Evolutionary conservation across 345 rosid species (phyloP).

Genomic region (Bruguiera parviflora): DNA sequence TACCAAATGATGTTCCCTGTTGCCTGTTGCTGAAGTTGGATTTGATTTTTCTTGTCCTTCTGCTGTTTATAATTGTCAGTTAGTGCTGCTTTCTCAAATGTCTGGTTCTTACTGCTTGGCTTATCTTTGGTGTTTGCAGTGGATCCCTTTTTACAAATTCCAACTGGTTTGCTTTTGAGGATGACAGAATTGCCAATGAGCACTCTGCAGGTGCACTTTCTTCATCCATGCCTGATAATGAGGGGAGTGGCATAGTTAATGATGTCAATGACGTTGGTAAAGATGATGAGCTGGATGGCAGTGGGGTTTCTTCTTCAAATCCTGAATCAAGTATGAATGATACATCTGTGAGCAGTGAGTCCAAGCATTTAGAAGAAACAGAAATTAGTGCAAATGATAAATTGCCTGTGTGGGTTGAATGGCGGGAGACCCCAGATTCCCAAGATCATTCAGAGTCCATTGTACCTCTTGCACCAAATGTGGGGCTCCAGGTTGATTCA

Average conservation of each 20-base stretch:
- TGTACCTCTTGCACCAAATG: slow-evolving; percentile 39
- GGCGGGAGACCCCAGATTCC: slow-evolving; percentile 68
- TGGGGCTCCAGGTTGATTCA: slow-evolving; percentile 36
- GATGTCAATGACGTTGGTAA: slow-evolving; percentile 40
- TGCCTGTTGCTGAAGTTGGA: too few species aligned
- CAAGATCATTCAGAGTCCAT: slow-evolving; percentile 36
- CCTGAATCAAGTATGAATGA: slow-evolving; percentile 42
- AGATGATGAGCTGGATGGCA: slow-evolving; percentile 46
- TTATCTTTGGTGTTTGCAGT: slow-evolving; percentile 38
- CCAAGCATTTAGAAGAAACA: slow-evolving; percentile 41
- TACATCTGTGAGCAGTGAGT: slow-evolving; percentile 25
- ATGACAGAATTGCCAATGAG: slow-evolving; percentile 55
- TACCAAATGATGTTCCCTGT: too few species aligned
- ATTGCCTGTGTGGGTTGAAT: slow-evolving; percentile 71
- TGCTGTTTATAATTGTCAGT: too few species aligned
- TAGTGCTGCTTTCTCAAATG: background rate
- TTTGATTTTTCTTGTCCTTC: too few species aligned
- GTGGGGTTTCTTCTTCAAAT: slow-evolving; percentile 44
- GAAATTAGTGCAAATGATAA: slow-evolving; percentile 41
- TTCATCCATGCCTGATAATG: slow-evolving; percentile 60
- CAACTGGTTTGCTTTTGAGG: slow-evolving; percentile 91
- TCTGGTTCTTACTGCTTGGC: background rate
- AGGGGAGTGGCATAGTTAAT: slow-evolving; percentile 33
- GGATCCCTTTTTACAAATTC: slow-evolving; percentile 80
- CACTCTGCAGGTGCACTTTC: slow-evolving; percentile 46